Conservation (phyloP, 495 filamentous ascomycete genomes). For the Penicillium steckii region DNA sequence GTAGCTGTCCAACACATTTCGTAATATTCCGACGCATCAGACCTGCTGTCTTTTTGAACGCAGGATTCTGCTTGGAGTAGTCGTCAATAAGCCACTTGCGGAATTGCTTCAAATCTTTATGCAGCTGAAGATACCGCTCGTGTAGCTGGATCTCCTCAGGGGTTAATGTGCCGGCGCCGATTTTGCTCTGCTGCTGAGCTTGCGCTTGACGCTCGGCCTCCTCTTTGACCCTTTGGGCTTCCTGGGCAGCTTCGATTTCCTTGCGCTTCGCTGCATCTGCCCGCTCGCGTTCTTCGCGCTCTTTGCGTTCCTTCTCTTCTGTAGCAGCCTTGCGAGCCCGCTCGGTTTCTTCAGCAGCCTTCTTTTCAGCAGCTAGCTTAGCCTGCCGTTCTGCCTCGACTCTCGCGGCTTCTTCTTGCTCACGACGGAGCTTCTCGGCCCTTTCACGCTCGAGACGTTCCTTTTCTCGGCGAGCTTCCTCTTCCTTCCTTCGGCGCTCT, state of each 20-base stretch:
- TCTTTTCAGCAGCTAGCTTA: slow-evolving; percentile 42
- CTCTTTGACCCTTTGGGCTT: slow-evolving; percentile 35
- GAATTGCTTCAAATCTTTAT: slow-evolving; percentile 70
- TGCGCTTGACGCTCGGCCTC: slow-evolving; percentile 33
- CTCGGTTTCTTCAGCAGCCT: slow-evolving; percentile 37
- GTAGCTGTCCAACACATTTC: slow-evolving; percentile 73
- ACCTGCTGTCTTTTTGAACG: slow-evolving; percentile 65
- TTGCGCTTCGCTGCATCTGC: slow-evolving; percentile 42
- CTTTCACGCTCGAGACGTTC: slow-evolving; percentile 41
- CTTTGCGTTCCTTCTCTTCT: slow-evolving; percentile 54
- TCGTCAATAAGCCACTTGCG: slow-evolving; percentile 51
- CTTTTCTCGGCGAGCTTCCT: slow-evolving; percentile 34
- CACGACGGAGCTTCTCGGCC: slow-evolving; percentile 32
- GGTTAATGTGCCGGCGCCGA: slow-evolving; percentile 25
- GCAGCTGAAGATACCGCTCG: slow-evolving; percentile 65
- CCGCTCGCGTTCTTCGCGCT: slow-evolving; percentile 46
- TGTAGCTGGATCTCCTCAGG: slow-evolving; percentile 46
- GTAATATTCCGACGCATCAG: slow-evolving; percentile 71
- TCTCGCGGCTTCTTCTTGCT: slow-evolving; percentile 42
- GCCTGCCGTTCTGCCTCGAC: slow-evolving; percentile 41
- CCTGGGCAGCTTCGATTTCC: slow-evolving; percentile 33
- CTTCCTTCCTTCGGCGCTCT: slow-evolving; percentile 31
- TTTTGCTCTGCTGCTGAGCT: slow-evolving; percentile 24
- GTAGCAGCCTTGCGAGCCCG: slow-evolving; percentile 40
- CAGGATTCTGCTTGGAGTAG: slow-evolving; percentile 46